Evolutionary conservation across 805 yeast genomes (phyloP).

Genomic region (Pichia heedii): DNA sequence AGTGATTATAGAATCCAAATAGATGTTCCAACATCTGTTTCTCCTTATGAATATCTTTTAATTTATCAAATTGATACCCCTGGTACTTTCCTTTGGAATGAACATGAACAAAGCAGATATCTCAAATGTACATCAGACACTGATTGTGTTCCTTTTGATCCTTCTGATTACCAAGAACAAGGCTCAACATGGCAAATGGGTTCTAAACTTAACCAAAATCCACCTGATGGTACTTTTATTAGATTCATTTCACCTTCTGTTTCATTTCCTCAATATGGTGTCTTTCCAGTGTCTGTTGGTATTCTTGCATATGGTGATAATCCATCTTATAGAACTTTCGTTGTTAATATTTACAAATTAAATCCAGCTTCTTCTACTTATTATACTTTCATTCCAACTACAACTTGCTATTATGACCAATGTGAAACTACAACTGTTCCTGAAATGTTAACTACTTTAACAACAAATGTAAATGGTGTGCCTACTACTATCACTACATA

Average conservation of each 20-base stretch:
- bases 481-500: slow-evolving; percentile 2
- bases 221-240: slow-evolving; percentile 4
- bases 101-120: background rate
- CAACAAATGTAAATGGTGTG: slow-evolving; percentile 2
- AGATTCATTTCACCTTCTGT: slow-evolving; percentile 8
- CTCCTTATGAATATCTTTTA: slow-evolving; percentile 1
- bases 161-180: background rate
- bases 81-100: slow-evolving; percentile 6
- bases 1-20: slow-evolving; percentile 6
- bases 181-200: slow-evolving; percentile 9
- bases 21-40: slow-evolving; percentile 10
- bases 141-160: slow-evolving; percentile 1
- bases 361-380: background rate
- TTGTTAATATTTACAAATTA: slow-evolving; percentile 5
- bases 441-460: background rate
- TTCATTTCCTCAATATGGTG: slow-evolving; percentile 8
- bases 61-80: slow-evolving; percentile 1
- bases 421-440: slow-evolving; percentile 10
- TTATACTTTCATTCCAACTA: slow-evolving; percentile 8
- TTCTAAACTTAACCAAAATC: slow-evolving; percentile 1
- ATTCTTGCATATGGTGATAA: background rate
- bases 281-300: slow-evolving; percentile 1
- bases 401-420: slow-evolving; percentile 6
- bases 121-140: slow-evolving; percentile 6
- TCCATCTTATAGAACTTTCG: background rate